These are phyloP conservation scores for Penicillium cinerascens DNA, from an alignment of 495 filamentous ascomycete genomes.

Conservation along the genomic window DNA sequence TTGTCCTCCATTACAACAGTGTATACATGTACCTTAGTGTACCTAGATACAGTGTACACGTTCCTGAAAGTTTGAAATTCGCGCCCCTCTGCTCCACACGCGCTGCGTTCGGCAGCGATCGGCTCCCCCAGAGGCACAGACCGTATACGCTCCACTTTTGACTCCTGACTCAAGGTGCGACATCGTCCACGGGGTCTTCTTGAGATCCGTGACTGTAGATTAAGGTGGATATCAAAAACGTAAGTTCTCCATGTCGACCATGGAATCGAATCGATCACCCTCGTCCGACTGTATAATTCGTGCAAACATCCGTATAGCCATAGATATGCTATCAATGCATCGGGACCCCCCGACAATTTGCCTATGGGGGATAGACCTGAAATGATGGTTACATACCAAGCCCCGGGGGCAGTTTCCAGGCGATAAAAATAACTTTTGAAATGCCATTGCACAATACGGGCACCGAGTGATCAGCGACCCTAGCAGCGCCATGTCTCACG, in stretches of 20 bases:
- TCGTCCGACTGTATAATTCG: background rate
- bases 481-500: conserved; percentile 20
- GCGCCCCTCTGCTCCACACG: conserved; percentile 9
- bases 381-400: background rate
- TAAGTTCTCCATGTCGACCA: background rate
- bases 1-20: background rate
- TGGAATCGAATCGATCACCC: background rate
- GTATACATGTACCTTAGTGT: background rate
- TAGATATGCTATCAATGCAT: background rate
- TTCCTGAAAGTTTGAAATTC: background rate
- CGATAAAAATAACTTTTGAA: background rate
- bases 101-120: conserved; percentile 15
- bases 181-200: background rate
- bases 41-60: background rate
- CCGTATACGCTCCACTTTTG: conserved; percentile 11
- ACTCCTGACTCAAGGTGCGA: conserved; percentile 16
- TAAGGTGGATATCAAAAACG: background rate
- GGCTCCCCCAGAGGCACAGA: conserved; percentile 17
- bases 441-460: background rate
- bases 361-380: background rate
- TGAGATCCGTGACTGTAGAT: background rate
- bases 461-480: conserved; percentile 9
- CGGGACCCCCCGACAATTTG: conserved; percentile 6
- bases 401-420: background rate
- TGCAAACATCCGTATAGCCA: background rate